Evolutionary conservation across 2,329 filamentous ascomycete genomes (phyloP).

Genomic region (Cladophialophora psammophila): DNA sequence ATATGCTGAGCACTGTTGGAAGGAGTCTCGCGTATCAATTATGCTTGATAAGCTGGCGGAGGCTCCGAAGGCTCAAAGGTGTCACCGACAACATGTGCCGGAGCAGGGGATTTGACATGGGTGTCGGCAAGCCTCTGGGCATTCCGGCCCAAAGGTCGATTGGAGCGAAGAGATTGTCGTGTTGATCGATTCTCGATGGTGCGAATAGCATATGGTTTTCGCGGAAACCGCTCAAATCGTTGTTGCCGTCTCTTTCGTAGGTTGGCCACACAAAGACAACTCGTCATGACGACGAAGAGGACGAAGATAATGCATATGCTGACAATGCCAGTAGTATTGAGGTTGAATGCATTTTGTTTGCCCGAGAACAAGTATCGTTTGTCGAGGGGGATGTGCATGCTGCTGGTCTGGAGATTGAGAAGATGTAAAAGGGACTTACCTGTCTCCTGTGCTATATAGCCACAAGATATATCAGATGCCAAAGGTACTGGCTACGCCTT

Average conservation of each 20-base stretch:
- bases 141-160: neutral
- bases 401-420: neutral
- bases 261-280: neutral
- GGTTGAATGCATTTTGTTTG: neutral
- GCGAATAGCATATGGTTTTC: neutral
- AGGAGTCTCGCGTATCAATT: neutral
- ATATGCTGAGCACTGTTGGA: neutral
- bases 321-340: slow-evolving; percentile 1
- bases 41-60: slow-evolving; percentile 12
- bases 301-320: slow-evolving; percentile 2
- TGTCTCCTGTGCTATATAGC: neutral
- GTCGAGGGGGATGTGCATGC: slow-evolving; percentile 6
- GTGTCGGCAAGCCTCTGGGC: neutral
- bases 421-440: neutral
- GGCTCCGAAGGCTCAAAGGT: neutral
- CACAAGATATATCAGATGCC: neutral
- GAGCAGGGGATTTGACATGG: slow-evolving; percentile 1
- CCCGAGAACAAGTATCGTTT: neutral
- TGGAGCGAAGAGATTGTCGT: neutral
- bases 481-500: neutral
- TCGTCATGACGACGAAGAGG: neutral
- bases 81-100: slow-evolving; percentile 6
- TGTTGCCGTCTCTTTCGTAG: neutral
- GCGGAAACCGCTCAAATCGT: neutral
- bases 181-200: neutral